These are phyloP conservation scores for Carex arenaria DNA, from an alignment of 202 grass and related monocot species.

Conservation along the genomic window DNA sequence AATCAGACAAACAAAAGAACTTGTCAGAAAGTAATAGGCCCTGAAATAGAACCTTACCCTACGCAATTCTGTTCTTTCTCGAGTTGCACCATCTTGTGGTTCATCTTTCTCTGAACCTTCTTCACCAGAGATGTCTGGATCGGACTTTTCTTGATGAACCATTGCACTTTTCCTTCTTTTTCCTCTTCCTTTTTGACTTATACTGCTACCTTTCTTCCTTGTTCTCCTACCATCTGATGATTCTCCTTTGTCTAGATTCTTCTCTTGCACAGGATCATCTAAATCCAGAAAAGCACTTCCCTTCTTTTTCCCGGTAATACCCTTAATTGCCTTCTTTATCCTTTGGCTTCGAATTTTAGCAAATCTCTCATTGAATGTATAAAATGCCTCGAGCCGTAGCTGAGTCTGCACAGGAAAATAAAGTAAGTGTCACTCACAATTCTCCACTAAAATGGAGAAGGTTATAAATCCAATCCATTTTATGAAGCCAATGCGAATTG, in stretches of 20 bases:
- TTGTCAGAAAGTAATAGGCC: conserved; percentile 6
- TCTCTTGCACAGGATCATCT: conserved; percentile 52
- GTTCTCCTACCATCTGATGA: conserved; percentile 26
- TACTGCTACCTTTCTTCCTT: conserved; percentile 35
- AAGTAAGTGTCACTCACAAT: background rate
- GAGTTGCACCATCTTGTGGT: conserved; percentile 16
- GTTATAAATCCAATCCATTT: background rate
- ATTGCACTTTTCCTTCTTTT: conserved; percentile 28
- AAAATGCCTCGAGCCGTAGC: conserved; percentile 84
- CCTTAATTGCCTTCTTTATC: conserved; percentile 96
- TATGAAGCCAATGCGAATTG: background rate
- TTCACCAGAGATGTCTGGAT: conserved; percentile 26
- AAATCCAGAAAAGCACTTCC: conserved; percentile 44
- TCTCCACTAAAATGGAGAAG: background rate
- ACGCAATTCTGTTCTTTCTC: conserved; percentile 28
- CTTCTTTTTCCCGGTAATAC: conserved; percentile 44
- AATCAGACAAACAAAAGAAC: conserved; percentile 19
- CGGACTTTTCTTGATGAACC: conserved; percentile 20
- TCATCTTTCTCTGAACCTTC: conserved; percentile 27
- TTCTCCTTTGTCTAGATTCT: conserved; percentile 36
- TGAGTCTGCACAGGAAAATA: conserved; percentile 73
- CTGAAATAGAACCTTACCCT: conserved; percentile 45
- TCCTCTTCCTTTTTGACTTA: conserved; percentile 30
- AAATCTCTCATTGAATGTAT: conserved; percentile 96
- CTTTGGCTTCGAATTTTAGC: conserved; percentile 93